phyloP scores from a whole-genome alignment of 1,284 basidiomycete species.

The Acaromyces ingoldii region DNA sequence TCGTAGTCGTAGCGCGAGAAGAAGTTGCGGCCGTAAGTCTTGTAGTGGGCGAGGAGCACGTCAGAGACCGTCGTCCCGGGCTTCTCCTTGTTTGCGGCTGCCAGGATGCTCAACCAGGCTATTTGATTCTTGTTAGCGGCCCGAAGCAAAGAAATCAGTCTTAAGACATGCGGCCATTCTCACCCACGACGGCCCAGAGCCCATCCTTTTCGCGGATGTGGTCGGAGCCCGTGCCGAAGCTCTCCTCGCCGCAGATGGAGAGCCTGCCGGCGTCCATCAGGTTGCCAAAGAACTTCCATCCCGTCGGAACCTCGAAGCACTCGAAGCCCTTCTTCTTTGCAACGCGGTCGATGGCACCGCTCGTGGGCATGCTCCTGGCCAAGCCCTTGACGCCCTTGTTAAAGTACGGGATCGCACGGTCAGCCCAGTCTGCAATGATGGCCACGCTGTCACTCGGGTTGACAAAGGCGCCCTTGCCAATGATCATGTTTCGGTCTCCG shows the following conservation, averaged over 20 bases:
- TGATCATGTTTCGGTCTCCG: constrained; percentile 99
- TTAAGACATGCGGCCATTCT: constrained; percentile 40
- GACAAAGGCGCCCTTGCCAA: constrained; percentile 94
- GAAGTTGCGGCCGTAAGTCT: constrained; percentile 91
- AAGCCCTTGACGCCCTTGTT: constrained; percentile 90
- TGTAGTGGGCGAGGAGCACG: constrained; percentile 75
- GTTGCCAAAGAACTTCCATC: constrained; percentile 99
- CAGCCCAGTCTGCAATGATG: constrained; percentile 94
- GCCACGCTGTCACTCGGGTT: constrained; percentile 96
- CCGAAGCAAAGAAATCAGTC: too few relatives aligned
- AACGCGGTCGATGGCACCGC: constrained; percentile 92
- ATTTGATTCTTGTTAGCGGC: too few relatives aligned
- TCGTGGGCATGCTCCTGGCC: constrained; percentile 94
- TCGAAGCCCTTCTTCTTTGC: constrained; percentile 90
- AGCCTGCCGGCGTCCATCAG: constrained; percentile 96
- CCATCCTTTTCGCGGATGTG: constrained; percentile 99
- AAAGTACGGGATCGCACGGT: constrained; percentile 93
- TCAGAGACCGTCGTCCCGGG: constrained; percentile 42
- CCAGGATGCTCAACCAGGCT: constrained; percentile 98
- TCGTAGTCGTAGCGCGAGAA: constrained; percentile 98
- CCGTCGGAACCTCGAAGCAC: constrained; percentile 93
- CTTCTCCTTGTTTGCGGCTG: constrained; percentile 74
- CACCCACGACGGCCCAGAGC: constrained; percentile 90
- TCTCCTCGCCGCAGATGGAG: constrained; percentile 97
- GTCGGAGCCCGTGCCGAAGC: constrained; percentile 98